Percentiles rank a stretch among this genome's conserved stretches.
phyloP scores from a whole-genome alignment of 1,284 basidiomycete genomes.

The Fomitopsis pinicola region DNA sequence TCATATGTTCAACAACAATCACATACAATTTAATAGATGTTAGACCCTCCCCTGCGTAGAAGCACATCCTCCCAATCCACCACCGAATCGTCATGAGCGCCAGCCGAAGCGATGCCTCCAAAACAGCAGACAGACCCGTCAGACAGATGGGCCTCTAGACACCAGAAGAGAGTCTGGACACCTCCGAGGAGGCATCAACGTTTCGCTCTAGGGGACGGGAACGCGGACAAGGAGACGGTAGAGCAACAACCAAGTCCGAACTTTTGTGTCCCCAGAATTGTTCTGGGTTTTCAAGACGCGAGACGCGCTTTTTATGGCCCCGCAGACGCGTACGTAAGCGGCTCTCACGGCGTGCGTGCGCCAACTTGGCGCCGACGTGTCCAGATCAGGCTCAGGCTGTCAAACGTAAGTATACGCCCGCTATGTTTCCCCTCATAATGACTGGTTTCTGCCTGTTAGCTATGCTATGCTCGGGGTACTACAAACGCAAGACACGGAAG shows the following conservation, averaged over 20 bases:
- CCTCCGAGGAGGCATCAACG: conserved; percentile 29
- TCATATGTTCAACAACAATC: not conserved
- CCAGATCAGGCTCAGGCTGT: too few relatives aligned
- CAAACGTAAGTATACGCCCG: too few relatives aligned
- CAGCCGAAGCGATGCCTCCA: conserved; percentile 56
- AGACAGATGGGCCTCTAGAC: conserved; percentile 31
- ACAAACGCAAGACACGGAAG: too few relatives aligned
- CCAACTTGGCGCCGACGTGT: too few relatives aligned
- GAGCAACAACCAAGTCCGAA: conserved; percentile 76
- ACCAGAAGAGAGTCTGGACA: conserved; percentile 29
- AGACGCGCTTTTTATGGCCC: conserved; percentile 10
- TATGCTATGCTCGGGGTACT: too few relatives aligned
- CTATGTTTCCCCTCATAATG: too few relatives aligned
- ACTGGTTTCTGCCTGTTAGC: too few relatives aligned
- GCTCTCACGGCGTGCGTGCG: conserved; percentile 13
- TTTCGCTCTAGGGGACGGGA: conserved; percentile 78
- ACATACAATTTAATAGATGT: conserved; percentile 7
- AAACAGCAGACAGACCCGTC: conserved; percentile 36
- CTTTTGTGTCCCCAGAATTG: conserved; percentile 81
- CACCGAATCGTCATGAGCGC: conserved; percentile 31
- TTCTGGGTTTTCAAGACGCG: conserved; percentile 33
- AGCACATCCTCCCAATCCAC: conserved; percentile 16
- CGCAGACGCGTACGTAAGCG: conserved; percentile 14
- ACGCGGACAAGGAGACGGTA: conserved; percentile 84
- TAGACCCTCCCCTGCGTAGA: conserved; percentile 11